Evolutionary conservation across 2,329 filamentous ascomycete genomes (phyloP), one percentile per base, ranked within the genome.

Genomic region (Neopestalotiopsis sp.): DNA sequence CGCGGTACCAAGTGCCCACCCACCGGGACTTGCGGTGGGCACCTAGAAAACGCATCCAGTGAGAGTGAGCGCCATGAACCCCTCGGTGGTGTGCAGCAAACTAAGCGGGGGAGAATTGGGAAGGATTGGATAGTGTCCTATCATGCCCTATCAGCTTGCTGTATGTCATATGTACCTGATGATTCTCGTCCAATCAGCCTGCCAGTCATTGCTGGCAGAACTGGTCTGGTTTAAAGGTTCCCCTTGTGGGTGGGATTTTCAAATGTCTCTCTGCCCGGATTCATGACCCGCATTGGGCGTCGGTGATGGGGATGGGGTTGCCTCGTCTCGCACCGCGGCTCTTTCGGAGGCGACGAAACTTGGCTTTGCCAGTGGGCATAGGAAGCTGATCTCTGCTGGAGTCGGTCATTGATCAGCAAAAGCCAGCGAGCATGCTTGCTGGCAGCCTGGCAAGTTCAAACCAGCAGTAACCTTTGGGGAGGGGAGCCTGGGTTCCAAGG

Each of bases 221-320:
- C 17, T 53, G 45, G 45, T 53, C 17, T 53, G 45, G 45, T 53
- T n/a, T 28, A 24, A 34, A 20, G 58, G 24, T 28, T 28, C 24
- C 24, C 24, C 24, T 24, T 20, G 58, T 34, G 24, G 58, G 58
- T 61, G 58, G 58, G 32, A 61, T 61, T 38, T 38, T 38, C 34
- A 38, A 38, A 38, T 38, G 34, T 38, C 34, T 38, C 10, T 61
- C 58, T 30, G n/a, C 32, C 58, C 53, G 14, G 58, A 28, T 32
- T 28, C 58, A 32, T 61, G 58, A 38, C 28, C 58, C 58, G 58
- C 28, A 32, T 61, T 61, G 58, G 58, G n/a, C 58, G 58, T 32
- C 58, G 32, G 58, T 61, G 58, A 32, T 34, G 57, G 14, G 10
- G 32, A 30, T 59, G 28, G 58, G 24, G 20, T 32, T 61, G 53